Evolutionary conservation across 2,329 filamentous ascomycete genomes (phyloP).

Genomic region (Aciculosporium take): DNA sequence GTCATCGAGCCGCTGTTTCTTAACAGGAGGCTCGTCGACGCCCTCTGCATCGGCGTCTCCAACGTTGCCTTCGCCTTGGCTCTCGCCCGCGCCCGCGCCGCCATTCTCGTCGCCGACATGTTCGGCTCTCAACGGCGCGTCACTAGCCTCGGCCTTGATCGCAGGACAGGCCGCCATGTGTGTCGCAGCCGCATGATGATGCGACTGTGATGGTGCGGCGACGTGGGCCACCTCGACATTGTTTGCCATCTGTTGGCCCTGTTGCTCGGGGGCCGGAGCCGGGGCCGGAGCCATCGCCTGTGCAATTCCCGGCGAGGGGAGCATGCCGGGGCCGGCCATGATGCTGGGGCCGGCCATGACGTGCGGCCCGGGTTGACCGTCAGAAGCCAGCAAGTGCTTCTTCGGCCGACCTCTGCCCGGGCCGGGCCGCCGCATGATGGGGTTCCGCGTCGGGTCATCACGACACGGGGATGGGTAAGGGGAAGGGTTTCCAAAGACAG

Average conservation of each 20-base stretch:
- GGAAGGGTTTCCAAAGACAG: constrained; percentile 18
- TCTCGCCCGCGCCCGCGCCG: no score
- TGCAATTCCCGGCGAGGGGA: background rate
- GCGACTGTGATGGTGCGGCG: background rate
- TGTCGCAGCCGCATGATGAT: background rate
- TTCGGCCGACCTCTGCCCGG: constrained; percentile 40
- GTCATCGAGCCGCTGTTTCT: constrained; percentile 26
- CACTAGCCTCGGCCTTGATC: background rate
- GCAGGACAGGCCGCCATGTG: background rate
- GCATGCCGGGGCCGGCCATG: background rate
- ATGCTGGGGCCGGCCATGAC: background rate
- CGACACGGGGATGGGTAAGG: no score
- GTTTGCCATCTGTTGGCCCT: background rate
- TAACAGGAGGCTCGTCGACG: constrained; percentile 22
- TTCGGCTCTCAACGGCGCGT: constrained; percentile 3
- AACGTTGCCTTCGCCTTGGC: constrained; percentile 3
- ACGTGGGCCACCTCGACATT: background rate
- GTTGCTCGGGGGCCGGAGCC: background rate
- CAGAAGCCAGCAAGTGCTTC: constrained; percentile 20
- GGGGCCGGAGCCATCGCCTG: background rate
- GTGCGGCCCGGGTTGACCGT: background rate
- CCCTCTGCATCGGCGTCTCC: constrained; percentile 14
- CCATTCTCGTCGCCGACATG: constrained; percentile 5
- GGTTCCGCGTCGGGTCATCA: constrained; percentile 38
- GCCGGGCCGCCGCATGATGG: constrained; percentile 45